Evolutionary conservation across 306 rosid genomes (phyloP), one percentile per base, ranked within the genome.

Genomic region (Casuarina cunninghamiana): DNA sequence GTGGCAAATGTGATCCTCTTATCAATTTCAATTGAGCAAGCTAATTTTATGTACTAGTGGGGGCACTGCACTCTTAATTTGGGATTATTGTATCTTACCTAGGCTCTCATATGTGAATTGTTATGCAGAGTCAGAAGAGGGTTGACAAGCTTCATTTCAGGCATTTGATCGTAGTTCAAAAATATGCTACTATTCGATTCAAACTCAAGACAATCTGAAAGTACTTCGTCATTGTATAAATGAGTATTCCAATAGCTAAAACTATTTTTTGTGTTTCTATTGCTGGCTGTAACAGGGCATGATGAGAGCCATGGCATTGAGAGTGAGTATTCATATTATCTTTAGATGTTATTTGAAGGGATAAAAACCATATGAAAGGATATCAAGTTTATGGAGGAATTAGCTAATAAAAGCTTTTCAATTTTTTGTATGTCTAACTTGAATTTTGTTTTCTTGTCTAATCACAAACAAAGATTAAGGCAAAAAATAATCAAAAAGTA

Each of bases 101-200:
- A 77, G 15, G 67, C 82, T 75, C 66, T 82, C 11, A 74, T 71
- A 37, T 78, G 39, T 37, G 39, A 71, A 86, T 39, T 82, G 19
- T 60, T 63, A 80, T 49, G 84, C 94, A 90, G 92, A 90, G 81
- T 86, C 94, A n/a, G 94, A 88, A 55, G 92, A 88, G 82, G 84
- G 75, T 61, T 90, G 84, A 90, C 58, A 57, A 66, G 70, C 63
- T 71, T 26, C 62, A 57, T 45, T 53, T 72, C 3, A 21, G 16
- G 13, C 6, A 58, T 21, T 21, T 53, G 32, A 19, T 21, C 2
- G 62, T 61, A 54, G 61, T 60, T 80, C 69, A 42, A 73, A 68
- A 74, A 69, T 68, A 83, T 58, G 73, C 77, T 1, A 42, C 3
- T 16, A 17, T 35, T 41, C 32, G 32, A 26, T 17, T 5, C 71